Evolutionary conservation across 108 stramenopile species (phyloP).

Genomic region (Skeletonema tropicum): DNA sequence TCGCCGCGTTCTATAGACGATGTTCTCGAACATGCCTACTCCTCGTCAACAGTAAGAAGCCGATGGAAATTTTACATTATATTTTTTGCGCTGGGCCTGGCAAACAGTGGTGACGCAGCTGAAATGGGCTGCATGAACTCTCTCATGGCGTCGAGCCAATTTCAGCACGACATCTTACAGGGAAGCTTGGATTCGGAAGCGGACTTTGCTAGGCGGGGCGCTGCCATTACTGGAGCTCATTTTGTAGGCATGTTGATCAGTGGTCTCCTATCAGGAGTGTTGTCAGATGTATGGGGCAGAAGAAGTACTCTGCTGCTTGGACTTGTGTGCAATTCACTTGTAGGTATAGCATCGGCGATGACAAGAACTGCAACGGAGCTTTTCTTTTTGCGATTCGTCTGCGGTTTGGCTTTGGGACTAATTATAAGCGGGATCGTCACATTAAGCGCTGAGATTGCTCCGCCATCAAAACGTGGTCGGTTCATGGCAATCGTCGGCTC

Average conservation of each 20-base stretch:
- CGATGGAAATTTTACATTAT: slow-evolving; percentile 73
- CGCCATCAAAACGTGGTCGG: slow-evolving; percentile 31
- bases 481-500: slow-evolving; percentile 49
- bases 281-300: slow-evolving; percentile 38
- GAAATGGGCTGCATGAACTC: slow-evolving; percentile 40
- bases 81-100: slow-evolving; percentile 39
- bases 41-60: not conserved
- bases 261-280: slow-evolving; percentile 34
- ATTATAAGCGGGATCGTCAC: slow-evolving; percentile 41
- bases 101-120: slow-evolving; percentile 41
- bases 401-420: slow-evolving; percentile 42
- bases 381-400: slow-evolving; percentile 27
- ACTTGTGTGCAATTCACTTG: slow-evolving; percentile 27
- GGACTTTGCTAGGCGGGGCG: slow-evolving; percentile 35
- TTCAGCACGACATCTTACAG: slow-evolving; percentile 34
- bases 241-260: slow-evolving; percentile 46
- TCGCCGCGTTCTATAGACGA: slow-evolving; percentile 9
- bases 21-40: not conserved
- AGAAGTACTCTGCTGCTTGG: slow-evolving; percentile 32
- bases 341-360: slow-evolving; percentile 28
- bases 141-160: slow-evolving; percentile 13
- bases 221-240: slow-evolving; percentile 40
- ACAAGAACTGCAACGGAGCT: slow-evolving; percentile 30
- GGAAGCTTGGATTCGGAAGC: not conserved
- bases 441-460: slow-evolving; percentile 39